phyloP scores from a whole-genome alignment of 2,329 filamentous ascomycete species.

The Neophaeococcomyces aloes region DNA sequence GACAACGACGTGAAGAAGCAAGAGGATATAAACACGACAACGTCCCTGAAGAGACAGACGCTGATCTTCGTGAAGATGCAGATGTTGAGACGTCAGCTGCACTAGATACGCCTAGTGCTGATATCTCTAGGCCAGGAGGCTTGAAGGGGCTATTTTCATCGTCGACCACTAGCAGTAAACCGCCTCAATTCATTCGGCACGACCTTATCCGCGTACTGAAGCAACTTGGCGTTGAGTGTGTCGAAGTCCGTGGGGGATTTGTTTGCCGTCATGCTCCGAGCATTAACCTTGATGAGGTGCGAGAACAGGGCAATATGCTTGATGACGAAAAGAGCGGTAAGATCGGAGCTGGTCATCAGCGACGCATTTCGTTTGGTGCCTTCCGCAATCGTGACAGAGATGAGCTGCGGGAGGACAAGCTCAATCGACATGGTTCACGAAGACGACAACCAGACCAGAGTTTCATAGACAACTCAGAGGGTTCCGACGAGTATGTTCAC shows the following conservation, averaged over 20 bases:
- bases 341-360: slow-evolving; percentile 49
- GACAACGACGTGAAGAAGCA: slow-evolving; percentile 60
- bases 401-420: slow-evolving; percentile 55
- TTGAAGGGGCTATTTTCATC: slow-evolving; percentile 96
- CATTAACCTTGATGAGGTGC: slow-evolving; percentile 69
- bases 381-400: slow-evolving; percentile 57
- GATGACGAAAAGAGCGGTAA: slow-evolving; percentile 38
- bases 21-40: slow-evolving; percentile 51
- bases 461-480: slow-evolving; percentile 74
- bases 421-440: slow-evolving; percentile 35
- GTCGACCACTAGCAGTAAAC: slow-evolving; percentile 88
- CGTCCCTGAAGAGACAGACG: slow-evolving; percentile 83
- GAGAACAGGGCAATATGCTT: slow-evolving; percentile 36
- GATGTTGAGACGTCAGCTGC: slow-evolving; percentile 40
- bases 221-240: slow-evolving; percentile 80
- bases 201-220: slow-evolving; percentile 86
- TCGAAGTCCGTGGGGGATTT: slow-evolving; percentile 89
- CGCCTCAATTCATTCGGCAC: slow-evolving; percentile 69
- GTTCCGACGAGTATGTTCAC: slow-evolving; percentile 63
- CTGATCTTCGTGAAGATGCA: slow-evolving; percentile 54
- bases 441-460: slow-evolving; percentile 52
- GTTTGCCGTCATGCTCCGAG: slow-evolving; percentile 79
- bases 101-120: slow-evolving; percentile 49
- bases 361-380: slow-evolving; percentile 70
- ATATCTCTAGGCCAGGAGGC: slow-evolving; percentile 78